Base-by-base conservation (phyloP, 192 early-diverging fungal genomes). In the Rhizoclosmatium sp. region DNA sequence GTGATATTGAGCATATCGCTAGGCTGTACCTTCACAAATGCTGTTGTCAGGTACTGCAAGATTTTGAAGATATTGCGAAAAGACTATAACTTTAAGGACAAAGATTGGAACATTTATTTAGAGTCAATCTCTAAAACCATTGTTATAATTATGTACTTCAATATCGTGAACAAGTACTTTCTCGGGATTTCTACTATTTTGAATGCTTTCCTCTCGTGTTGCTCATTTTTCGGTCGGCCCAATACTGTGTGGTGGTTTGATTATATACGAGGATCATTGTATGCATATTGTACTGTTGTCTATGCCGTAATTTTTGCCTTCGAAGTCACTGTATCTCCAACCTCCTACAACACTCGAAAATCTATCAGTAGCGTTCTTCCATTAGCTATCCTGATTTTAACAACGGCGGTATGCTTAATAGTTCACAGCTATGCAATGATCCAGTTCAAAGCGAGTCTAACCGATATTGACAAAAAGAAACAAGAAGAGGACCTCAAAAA, bases 41-140 rank as follows among this genome's bases (percentile, higher is more conserved):
- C 16, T 3, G 69, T 71, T 71, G 69, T 71, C 5, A 46, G 69
- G 39, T 71, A 71, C 51, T 71, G 69, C 51, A 71, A 71, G 39
- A 71, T 71, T 56, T 39, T 71, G 31, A 71, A 71, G 54, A 14
- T 71, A 0, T 21, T 71, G 9, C 46, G 69, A 19, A 71, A 71
- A 39, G 69, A 71, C 0, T 71, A 54, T 1, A 48, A 12, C 19
- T 71, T 71, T 48, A 71, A 71, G 69, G 69, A 71, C 47, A 47
- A 41, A 12, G 69, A 71, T 40, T 71, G 69, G 69, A 71, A 56
- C 39, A 71, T 71, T 56, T 71, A 56, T 40, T 39, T 71, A 7
- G 69, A 71, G 12, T 71, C 69, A 31, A 58, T 71, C 19, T 71
- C 54, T 19, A 71, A 71, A 56, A 71, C 69, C 0, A 42, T 56